Percentiles rank a stretch among this genome's conserved stretches.
Conservation (phyloP, 2,329 filamentous ascomycete genomes). For the Dothideomycetes sp. region DNA sequence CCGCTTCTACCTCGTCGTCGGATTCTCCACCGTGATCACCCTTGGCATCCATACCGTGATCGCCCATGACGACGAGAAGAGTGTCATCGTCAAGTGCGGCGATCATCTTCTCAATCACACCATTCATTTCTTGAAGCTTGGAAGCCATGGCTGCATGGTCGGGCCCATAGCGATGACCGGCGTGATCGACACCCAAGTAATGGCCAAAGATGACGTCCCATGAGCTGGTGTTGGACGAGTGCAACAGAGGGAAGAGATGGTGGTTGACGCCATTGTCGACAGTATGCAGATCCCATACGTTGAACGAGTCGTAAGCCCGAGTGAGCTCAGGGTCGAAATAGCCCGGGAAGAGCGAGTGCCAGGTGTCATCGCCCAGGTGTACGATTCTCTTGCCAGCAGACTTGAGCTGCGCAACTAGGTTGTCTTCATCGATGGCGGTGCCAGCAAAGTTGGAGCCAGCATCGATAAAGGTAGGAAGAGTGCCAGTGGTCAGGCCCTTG, state of each 20-base stretch:
- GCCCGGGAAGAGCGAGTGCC: conserved; percentile 86
- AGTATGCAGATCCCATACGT: conserved; percentile 95
- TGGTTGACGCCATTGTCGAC: conserved; percentile 92
- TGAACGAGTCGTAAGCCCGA: conserved; percentile 88
- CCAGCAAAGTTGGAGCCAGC: conserved; percentile 92
- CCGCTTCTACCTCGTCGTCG: conserved; percentile 88
- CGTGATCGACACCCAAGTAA: conserved; percentile 91
- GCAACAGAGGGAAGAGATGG: conserved; percentile 76
- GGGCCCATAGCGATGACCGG: conserved; percentile 90
- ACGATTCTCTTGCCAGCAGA: conserved; percentile 67
- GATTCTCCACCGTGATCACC: conserved; percentile 98
- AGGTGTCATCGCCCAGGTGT: conserved; percentile 96
- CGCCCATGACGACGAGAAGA: conserved; percentile 91
- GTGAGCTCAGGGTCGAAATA: conserved; percentile 86
- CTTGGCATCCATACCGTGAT: conserved; percentile 96
- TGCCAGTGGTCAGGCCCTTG: conserved; percentile 91
- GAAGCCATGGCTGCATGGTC: conserved; percentile 84
- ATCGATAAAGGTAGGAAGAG: conserved; percentile 88
- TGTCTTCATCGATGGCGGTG: conserved; percentile 91
- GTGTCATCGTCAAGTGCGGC: conserved; percentile 72
- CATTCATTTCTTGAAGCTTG: conserved; percentile 88
- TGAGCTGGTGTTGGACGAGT: conserved; percentile 51
- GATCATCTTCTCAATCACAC: conserved; percentile 63
- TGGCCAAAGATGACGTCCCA: conserved; percentile 97
- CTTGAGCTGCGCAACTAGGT: conserved; percentile 56